phyloP scores from a whole-genome alignment of 2,329 filamentous ascomycete species.

The Aspergillus sp. region DNA sequence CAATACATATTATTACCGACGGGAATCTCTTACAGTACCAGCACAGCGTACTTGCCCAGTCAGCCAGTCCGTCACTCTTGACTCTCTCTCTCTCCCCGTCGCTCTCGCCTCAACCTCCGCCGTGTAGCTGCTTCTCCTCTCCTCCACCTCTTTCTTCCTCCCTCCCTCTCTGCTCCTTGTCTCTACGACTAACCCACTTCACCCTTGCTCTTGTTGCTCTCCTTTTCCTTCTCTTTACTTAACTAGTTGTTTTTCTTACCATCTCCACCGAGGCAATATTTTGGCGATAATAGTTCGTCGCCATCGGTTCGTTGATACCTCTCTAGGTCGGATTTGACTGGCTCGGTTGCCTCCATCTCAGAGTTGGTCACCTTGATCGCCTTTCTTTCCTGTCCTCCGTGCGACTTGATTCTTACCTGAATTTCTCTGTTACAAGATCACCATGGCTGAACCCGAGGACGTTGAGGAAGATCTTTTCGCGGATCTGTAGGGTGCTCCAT shows the following conservation, averaged over 20 bases:
- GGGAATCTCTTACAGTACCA: neutral
- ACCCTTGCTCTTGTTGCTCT: constrained; percentile 18
- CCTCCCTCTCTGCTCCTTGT: neutral
- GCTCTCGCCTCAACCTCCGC: constrained; percentile 5
- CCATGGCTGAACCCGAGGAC: constrained; percentile 78
- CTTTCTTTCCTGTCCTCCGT: neutral
- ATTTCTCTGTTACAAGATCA: constrained; percentile 27
- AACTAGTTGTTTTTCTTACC: constrained; percentile 1
- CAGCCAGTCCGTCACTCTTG: neutral
- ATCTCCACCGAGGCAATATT: neutral
- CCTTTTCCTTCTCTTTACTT: constrained; percentile 8
- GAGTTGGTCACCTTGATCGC: neutral
- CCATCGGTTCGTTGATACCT: neutral
- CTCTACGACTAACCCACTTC: neutral
- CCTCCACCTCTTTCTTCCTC: constrained; percentile 5
- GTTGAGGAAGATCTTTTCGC: constrained; percentile 94
- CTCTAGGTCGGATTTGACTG: neutral
- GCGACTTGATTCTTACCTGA: constrained; percentile 1
- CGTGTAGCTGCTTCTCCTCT: neutral
- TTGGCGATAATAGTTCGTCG: neutral
- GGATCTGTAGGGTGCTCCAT: constrained; percentile 69
- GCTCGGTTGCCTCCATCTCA: neutral
- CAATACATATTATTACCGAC: neutral
- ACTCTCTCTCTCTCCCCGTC: neutral
- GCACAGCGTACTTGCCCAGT: neutral